Conservation (phyloP, 164 flowering plant species). For the Euptelea pleiosperma region DNA sequence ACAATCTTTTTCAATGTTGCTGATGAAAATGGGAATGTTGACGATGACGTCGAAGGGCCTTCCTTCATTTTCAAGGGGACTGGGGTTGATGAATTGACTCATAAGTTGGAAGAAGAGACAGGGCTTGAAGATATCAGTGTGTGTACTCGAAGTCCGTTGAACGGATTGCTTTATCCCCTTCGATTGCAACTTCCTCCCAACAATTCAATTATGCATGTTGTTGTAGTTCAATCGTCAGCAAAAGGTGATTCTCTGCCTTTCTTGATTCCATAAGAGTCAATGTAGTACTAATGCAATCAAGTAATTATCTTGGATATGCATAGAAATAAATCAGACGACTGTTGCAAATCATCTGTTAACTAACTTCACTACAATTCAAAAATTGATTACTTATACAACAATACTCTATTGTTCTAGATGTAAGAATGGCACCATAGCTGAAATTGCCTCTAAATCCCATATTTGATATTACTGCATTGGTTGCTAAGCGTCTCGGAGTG, state of each 20-base stretch:
- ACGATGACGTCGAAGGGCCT: constrained; percentile 23
- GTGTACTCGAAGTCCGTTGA: constrained; percentile 49
- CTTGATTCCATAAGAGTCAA: no score
- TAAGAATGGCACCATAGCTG: no score
- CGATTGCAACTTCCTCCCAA: constrained; percentile 72
- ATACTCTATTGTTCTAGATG: no score
- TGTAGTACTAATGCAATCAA: no score
- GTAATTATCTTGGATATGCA: no score
- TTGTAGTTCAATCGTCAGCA: constrained; percentile 51
- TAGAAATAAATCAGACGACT: no score
- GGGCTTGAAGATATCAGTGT: constrained; percentile 44
- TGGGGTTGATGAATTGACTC: constrained; percentile 44
- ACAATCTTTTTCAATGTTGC: constrained; percentile 39
- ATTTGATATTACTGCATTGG: no score
- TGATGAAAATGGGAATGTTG: constrained; percentile 42
- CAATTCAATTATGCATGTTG: constrained; percentile 57
- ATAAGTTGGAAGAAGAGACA: constrained; percentile 55
- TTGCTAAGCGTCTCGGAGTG: no score
- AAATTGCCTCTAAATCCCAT: no score
- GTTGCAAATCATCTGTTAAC: no score
- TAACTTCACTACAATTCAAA: no score
- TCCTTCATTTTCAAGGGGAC: constrained; percentile 52
- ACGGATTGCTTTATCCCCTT: constrained; percentile 66
- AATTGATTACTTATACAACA: no score
- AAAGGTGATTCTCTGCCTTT: constrained; percentile 30